phyloP scores from a whole-genome alignment of 176 grass and related monocot species.

The Themeda triandra region DNA sequence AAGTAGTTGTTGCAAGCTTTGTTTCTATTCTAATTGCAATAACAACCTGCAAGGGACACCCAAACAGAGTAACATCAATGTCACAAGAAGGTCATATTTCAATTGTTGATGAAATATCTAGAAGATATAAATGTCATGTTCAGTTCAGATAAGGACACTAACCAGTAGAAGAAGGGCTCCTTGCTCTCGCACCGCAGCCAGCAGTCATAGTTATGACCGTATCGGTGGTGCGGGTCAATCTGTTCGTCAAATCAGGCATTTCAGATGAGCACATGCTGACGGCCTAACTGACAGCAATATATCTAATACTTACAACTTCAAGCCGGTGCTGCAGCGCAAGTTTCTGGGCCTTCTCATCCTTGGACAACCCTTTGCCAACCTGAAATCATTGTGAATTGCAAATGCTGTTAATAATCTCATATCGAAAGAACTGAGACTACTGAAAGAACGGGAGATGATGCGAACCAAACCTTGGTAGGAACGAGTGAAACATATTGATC shows the following conservation, averaged over 20 bases:
- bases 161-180: conserved; percentile 99
- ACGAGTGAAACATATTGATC: no score
- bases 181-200: conserved; percentile 86
- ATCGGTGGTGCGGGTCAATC: conserved; percentile 96
- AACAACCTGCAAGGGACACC: conserved; percentile 72
- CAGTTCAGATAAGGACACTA: background rate
- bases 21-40: conserved; percentile 29
- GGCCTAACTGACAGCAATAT: background rate
- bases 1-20: background rate
- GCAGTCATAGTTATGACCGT: conserved; percentile 91
- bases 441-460: background rate
- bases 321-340: conserved; percentile 91
- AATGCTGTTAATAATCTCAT: background rate
- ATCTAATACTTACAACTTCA: conserved; percentile 55
- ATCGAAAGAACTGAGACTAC: background rate
- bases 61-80: conserved; percentile 10
- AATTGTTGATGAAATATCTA: background rate
- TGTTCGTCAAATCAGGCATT: conserved; percentile 16
- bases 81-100: background rate
- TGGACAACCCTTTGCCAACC: conserved; percentile 84
- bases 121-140: background rate
- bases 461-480: conserved; percentile 46
- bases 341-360: conserved; percentile 86
- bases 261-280: background rate
- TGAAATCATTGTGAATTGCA: conserved; percentile 24